phyloP scores from a whole-genome alignment of 192 early-diverging fungal species.

The Lobosporangium transversale region DNA sequence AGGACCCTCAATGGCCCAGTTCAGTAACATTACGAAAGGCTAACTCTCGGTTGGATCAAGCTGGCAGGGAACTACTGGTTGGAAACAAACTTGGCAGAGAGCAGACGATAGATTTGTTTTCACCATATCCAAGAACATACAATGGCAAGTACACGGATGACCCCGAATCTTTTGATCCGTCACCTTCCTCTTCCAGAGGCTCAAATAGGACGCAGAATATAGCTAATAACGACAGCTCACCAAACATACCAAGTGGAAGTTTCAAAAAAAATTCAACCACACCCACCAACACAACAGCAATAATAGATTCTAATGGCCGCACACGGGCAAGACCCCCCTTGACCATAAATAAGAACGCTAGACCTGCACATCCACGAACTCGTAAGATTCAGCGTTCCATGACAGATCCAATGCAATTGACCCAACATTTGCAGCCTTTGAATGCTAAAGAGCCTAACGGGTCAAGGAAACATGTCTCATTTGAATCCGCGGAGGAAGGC shows the following conservation, averaged over 20 bases:
- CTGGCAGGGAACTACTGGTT: constrained; percentile 1
- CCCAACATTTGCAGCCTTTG: neutral
- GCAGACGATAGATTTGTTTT: neutral
- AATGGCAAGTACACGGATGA: neutral
- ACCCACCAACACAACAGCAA: too few species aligned
- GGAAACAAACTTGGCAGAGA: neutral
- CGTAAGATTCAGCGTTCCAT: constrained; percentile 5
- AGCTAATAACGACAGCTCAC: too few species aligned
- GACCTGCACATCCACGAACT: neutral
- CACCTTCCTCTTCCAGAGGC: neutral
- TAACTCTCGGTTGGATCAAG: constrained; percentile 15
- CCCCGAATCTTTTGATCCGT: neutral
- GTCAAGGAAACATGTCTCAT: constrained; percentile 10
- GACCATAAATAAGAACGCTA: neutral
- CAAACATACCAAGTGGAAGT: too few species aligned
- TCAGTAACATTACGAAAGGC: constrained; percentile 4
- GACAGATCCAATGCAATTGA: constrained; percentile 23
- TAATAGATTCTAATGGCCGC: too few species aligned
- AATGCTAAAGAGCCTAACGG: neutral
- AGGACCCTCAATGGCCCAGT: constrained; percentile 18
- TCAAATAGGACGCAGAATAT: too few species aligned
- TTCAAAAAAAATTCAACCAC: too few species aligned
- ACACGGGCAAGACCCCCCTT: too few species aligned
- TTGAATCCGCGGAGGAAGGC: neutral
- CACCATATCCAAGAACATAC: neutral